These are phyloP conservation scores for Symbiotaphrina buchneri DNA, from an alignment of 495 filamentous ascomycete species.

Conservation along the genomic window DNA sequence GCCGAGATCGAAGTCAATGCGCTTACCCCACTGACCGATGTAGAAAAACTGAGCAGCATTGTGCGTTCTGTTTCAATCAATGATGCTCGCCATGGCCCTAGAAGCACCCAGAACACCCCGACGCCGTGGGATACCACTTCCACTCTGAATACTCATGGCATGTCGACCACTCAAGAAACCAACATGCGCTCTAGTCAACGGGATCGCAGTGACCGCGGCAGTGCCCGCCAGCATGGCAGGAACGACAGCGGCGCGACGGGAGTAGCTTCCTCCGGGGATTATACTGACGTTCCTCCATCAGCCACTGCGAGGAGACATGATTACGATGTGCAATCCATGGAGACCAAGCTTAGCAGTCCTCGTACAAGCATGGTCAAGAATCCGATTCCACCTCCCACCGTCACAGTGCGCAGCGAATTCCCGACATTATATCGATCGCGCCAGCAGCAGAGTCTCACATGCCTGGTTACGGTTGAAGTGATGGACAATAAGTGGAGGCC, in stretches of 20 bases:
- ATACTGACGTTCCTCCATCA: constrained; percentile 32
- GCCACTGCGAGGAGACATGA: constrained; percentile 49
- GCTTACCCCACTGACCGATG: constrained; percentile 2
- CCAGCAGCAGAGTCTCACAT: constrained; percentile 87
- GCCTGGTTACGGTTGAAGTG: constrained; percentile 85
- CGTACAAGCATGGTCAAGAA: constrained; percentile 49
- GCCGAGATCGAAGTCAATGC: neutral
- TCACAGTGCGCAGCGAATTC: constrained; percentile 90
- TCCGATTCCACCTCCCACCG: constrained; percentile 74
- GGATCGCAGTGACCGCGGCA: constrained; percentile 25
- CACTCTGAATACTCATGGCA: neutral
- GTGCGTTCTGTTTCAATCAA: constrained; percentile 62
- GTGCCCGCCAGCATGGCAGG: constrained; percentile 30
- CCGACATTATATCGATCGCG: constrained; percentile 81
- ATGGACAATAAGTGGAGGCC: constrained; percentile 81
- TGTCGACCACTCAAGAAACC: neutral
- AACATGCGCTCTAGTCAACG: neutral
- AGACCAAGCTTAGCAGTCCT: constrained; percentile 59
- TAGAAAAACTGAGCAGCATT: constrained; percentile 90
- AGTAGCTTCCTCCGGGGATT: constrained; percentile 40
- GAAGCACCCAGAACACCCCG: constrained; percentile 27
- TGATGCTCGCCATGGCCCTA: constrained; percentile 23
- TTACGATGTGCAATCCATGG: constrained; percentile 93
- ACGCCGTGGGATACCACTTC: constrained; percentile 29
- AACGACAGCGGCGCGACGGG: constrained; percentile 61